Evolutionary conservation across 148 eudicot genomes (phyloP).

Genomic region (Cornus kousa): DNA sequence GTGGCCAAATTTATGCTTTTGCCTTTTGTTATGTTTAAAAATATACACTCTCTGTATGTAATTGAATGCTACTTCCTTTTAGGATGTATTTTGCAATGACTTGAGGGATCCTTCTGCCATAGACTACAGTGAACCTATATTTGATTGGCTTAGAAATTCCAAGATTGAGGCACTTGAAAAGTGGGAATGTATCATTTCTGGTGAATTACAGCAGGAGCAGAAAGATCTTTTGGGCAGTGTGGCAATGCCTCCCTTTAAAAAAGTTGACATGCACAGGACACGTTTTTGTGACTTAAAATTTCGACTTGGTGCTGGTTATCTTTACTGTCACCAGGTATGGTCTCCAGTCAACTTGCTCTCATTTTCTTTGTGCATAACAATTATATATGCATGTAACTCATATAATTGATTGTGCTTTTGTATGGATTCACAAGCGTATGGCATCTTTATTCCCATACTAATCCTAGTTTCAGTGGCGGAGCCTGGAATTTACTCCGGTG

Average conservation of each 20-base stretch:
- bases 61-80: constrained; percentile 14
- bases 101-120: constrained; percentile 57
- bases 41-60: not conserved
- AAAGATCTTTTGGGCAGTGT: constrained; percentile 36
- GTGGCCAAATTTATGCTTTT: constrained; percentile 3
- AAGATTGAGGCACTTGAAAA: constrained; percentile 67
- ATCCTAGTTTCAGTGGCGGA: no score
- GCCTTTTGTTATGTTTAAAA: not conserved
- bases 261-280: constrained; percentile 52
- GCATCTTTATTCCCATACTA: not conserved
- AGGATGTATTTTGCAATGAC: constrained; percentile 87
- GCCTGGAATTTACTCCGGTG: no score
- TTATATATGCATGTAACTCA: not conserved
- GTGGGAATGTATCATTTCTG: constrained; percentile 74
- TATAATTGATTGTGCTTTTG: no score
- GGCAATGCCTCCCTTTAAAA: constrained; percentile 58
- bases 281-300: constrained; percentile 76
- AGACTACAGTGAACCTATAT: constrained; percentile 77
- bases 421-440: no score
- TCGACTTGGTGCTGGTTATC: constrained; percentile 82
- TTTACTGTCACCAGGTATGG: constrained; percentile 90
- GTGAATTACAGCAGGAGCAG: constrained; percentile 43
- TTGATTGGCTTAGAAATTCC: constrained; percentile 71
- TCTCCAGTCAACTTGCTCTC: not conserved
- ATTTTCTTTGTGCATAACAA: not conserved